Evolutionary conservation across 225 moss, liverwort and hornwort genomes (phyloP), one percentile per base, ranked within the genome.

Genomic region (Asterella californica): DNA sequence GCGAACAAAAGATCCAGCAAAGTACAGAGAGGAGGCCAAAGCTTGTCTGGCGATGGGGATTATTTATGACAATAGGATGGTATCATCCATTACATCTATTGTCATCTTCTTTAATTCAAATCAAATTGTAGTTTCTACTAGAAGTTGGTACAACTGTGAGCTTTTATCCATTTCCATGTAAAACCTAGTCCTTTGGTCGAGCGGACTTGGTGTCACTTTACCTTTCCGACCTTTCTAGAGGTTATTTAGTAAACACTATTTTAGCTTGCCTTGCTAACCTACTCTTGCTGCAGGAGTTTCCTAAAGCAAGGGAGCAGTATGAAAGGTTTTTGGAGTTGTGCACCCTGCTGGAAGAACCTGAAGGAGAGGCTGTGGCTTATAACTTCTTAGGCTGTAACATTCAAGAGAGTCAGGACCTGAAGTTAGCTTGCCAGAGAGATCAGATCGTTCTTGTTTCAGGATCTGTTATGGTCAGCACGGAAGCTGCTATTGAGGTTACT

Each of bases 31-130:
- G 70, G 94, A 93, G 83, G 97, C 89, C 0, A 91, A 90, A 85
- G 83, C 83, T 62, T 86, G 92, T 78, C 81, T 97, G 34, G 88
- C 90, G 81, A 94, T 90, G 85, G 97, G 90, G 11, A 84, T 97
- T 76, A 80, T 94, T 70, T 93, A 93, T 54, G 97, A 97, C 87
- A 97, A 93, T 76, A 91, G 87, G 72, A 93, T 93, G 90, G 97
- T 90, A 75, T 70, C 14, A 50, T 75, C 60, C 77, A 69, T 34
- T 18, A 67, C 18, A 33, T 11, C 33, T 67, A 33, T 12, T 36
- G 33, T 67, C 32, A 21, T 61, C 61, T 61, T 27, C 61, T 61
- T 27, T 61, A 52, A 27, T 61, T 61, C 19, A 6, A 10, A 27
- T 61, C n/a, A 27, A 4, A 61, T 11, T 27, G 6, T 27, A 61